Percentiles rank a stretch among this genome's conserved stretches.
Evolutionary conservation across 2,329 filamentous ascomycete species (phyloP).

Genomic region (Lecanoromycetidae sp.): DNA sequence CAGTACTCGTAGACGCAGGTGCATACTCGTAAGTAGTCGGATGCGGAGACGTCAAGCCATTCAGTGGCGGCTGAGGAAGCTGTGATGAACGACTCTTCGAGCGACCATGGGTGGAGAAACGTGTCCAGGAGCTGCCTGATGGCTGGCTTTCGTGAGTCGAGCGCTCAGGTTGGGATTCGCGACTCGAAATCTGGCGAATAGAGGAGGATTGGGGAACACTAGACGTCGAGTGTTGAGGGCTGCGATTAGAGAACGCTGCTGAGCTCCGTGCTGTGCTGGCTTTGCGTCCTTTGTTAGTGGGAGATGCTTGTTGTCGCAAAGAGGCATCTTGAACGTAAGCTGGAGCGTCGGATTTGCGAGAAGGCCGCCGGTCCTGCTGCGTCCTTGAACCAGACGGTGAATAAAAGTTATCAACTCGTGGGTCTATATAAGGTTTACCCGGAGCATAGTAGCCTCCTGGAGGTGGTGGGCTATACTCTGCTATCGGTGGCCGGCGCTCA

Average conservation of each 20-base stretch:
- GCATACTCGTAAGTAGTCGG: not conserved
- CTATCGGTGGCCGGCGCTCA: not conserved
- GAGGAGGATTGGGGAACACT: not conserved
- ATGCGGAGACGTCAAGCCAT: not conserved
- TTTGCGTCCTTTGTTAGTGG: not conserved
- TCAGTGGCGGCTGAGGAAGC: not conserved
- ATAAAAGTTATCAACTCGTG: not conserved
- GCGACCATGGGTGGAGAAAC: constrained; percentile 9
- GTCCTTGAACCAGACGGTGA: not conserved
- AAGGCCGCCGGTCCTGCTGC: not conserved
- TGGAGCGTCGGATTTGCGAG: constrained; percentile 2
- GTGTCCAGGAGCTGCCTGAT: constrained; percentile 11
- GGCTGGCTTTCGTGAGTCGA: not conserved
- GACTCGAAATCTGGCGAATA: not conserved
- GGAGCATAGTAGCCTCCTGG: constrained; percentile 16
- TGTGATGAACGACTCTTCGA: constrained; percentile 8
- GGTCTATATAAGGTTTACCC: not conserved
- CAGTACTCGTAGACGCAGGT: not conserved
- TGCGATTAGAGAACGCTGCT: not conserved
- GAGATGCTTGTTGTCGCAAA: not conserved
- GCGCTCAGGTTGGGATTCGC: not conserved
- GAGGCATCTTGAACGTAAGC: constrained; percentile 11
- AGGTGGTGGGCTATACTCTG: constrained; percentile 7
- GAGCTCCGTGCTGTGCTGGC: not conserved
- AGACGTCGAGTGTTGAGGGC: not conserved